Conservation (phyloP, 1,284 basidiomycete species). For the Rugosomyces carneus region DNA sequence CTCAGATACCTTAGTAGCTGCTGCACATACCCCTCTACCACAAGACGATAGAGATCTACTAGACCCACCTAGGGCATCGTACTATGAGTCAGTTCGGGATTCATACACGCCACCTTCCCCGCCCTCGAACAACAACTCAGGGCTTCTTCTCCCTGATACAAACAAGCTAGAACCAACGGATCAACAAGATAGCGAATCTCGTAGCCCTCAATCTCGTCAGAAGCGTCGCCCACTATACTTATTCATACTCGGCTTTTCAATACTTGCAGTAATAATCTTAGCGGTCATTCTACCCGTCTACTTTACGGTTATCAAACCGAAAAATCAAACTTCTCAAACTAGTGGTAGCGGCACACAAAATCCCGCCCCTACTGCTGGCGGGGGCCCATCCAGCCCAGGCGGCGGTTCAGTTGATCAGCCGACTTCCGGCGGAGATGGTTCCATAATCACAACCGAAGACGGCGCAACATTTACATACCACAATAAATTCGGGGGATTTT, state of each 20-base stretch:
- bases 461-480: conserved; percentile 64
- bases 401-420: conserved; percentile 4
- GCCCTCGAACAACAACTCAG: conserved; percentile 14
- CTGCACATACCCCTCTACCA: conserved; percentile 24
- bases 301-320: conserved; percentile 46
- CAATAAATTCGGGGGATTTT: conserved; percentile 61
- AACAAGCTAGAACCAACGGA: conserved; percentile 15
- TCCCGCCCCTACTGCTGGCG: conserved; percentile 13
- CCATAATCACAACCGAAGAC: conserved; percentile 55
- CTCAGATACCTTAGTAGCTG: conserved; percentile 18
- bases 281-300: conserved; percentile 49
- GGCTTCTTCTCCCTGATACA: conserved; percentile 13
- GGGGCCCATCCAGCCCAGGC: too few relatives aligned
- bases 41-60: conserved; percentile 15
- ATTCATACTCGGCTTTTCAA: conserved; percentile 22
- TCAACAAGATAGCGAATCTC: conserved; percentile 7
- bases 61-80: conserved; percentile 23
- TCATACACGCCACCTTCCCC: conserved; percentile 20
- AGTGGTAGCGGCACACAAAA: conserved; percentile 10
- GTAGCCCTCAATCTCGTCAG: conserved; percentile 7
- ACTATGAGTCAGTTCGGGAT: conserved; percentile 22
- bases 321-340: conserved; percentile 21
- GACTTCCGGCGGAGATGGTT: conserved; percentile 48
- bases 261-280: conserved; percentile 38
- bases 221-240: conserved; percentile 19